Evolutionary conservation across 495 filamentous ascomycete genomes (phyloP).

Genomic region (Daldinia grandis): DNA sequence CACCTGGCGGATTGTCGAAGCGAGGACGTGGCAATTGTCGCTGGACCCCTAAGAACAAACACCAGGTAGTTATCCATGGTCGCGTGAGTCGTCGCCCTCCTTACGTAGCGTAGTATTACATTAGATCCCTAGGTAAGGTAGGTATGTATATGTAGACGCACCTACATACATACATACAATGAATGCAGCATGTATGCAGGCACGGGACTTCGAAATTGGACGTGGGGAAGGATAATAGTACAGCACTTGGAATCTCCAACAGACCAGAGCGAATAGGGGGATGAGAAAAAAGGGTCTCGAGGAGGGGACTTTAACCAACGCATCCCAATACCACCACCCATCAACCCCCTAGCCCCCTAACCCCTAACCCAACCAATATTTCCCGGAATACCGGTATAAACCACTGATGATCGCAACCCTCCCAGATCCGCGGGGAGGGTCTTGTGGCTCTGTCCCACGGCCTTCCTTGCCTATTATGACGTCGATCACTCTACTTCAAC

Average conservation of each 20-base stretch:
- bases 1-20: constrained; percentile 8
- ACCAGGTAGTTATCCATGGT: too few species aligned
- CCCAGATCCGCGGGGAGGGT: constrained; percentile 8
- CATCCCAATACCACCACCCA: constrained; percentile 2
- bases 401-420: constrained; percentile 27
- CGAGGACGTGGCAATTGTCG: neutral
- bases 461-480: constrained; percentile 30
- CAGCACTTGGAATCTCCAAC: neutral
- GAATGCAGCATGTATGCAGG: constrained; percentile 27
- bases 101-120: neutral
- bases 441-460: constrained; percentile 6
- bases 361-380: constrained; percentile 25
- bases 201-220: constrained; percentile 32
- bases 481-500: constrained; percentile 31
- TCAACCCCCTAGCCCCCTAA: neutral
- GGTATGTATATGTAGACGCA: too few species aligned
- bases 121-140: too few species aligned
- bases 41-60: neutral
- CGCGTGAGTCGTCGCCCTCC: neutral
- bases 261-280: neutral
- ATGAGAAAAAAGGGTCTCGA: neutral
- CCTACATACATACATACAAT: neutral
- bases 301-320: constrained; percentile 25
- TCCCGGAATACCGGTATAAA: constrained; percentile 34
- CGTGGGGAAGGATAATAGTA: neutral